Percentiles rank a stretch among this genome's conserved stretches.
These are phyloP conservation scores for Aureobasidium sp. DNA, from an alignment of 2,329 filamentous ascomycete genomes.

Conservation along the genomic window DNA sequence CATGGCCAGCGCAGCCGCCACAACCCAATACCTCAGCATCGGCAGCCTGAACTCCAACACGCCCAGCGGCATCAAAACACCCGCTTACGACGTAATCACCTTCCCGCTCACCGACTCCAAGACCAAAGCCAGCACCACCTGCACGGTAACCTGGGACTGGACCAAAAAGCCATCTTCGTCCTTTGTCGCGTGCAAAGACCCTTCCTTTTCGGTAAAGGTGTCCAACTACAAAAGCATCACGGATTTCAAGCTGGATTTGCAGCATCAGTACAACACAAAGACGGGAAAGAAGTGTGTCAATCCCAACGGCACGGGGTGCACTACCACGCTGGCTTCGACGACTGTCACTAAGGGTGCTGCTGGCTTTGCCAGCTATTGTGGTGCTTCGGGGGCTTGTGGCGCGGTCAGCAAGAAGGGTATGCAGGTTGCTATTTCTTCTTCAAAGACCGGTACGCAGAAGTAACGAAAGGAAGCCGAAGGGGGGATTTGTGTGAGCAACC, in stretches of 20 bases:
- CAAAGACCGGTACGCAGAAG: constrained; percentile 11
- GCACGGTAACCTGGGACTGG: constrained; percentile 10
- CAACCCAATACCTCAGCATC: constrained; percentile 6
- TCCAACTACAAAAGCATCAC: constrained; percentile 6
- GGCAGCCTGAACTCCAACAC: constrained; percentile 11
- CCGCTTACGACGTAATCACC: background rate
- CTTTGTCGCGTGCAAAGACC: constrained; percentile 2
- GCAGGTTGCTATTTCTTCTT: constrained; percentile 1
- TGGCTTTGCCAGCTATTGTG: background rate
- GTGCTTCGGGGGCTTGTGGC: constrained; percentile 12
- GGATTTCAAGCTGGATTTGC: background rate
- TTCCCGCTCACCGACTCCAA: constrained; percentile 12
- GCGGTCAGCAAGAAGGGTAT: background rate
- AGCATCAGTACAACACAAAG: constrained; percentile 10
- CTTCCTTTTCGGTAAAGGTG: background rate
- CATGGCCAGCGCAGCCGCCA: background rate
- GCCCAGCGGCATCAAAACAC: background rate
- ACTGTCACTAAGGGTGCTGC: background rate
- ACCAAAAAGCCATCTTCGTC: constrained; percentile 1
- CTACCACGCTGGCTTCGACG: background rate
- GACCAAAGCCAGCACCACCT: constrained; percentile 6
- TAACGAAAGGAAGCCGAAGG: background rate
- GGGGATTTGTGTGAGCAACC: no score
- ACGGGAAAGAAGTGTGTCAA: constrained; percentile 10
- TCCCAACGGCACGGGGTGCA: background rate